Base-by-base conservation (phyloP, 1,139 yeast genomes). In the Saccharomyces hybrid region DNA sequence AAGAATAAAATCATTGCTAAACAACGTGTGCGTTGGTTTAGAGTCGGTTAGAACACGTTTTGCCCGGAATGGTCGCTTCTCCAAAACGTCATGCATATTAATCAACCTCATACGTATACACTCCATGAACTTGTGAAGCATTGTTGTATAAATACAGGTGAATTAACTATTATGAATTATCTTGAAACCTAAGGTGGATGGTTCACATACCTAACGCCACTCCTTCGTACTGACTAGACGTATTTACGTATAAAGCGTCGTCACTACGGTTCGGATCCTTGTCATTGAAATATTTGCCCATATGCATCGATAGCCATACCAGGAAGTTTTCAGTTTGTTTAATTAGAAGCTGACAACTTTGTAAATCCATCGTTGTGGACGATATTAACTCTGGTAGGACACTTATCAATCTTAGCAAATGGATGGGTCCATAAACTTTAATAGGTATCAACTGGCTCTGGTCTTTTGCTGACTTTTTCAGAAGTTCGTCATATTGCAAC, bases 321-420 rank as follows among this genome's bases (percentile, higher is more conserved):
- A 66, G 53, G 4, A 68, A 55, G 3, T 53, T 49, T 46, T 68
- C 71, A 3, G 66, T 57, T 34, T 66, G 68, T 49, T 59, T 59
- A 5, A 66, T 59, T 16, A 68, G 59, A 25, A 65, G 49, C 29
- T 61, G 64, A 51, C 67, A 60, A 54, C 93, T 83, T 56, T 83
- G 84, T 23, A 81, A 77, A 64, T 91, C 97, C 93, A 91, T 88
- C 11, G 84, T 75, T 0, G 96, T 83, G 60, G 84, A 85, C 1
- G 89, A 79, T 49, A 91, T 78, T 25, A 90, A 73, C 3, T 89
- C 95, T 0, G 98, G 98, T 51, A 93, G 73, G 1, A 89, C 77
- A 9, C 89, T 85, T 59, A 88, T 74, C 54, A 90, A 72, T 57
- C 97, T 74, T 55, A 90, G 72, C 41, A 91, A 73, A 69, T 89